Conservation (phyloP, 1,284 basidiomycete genomes). For the Wallemia mellicola region DNA sequence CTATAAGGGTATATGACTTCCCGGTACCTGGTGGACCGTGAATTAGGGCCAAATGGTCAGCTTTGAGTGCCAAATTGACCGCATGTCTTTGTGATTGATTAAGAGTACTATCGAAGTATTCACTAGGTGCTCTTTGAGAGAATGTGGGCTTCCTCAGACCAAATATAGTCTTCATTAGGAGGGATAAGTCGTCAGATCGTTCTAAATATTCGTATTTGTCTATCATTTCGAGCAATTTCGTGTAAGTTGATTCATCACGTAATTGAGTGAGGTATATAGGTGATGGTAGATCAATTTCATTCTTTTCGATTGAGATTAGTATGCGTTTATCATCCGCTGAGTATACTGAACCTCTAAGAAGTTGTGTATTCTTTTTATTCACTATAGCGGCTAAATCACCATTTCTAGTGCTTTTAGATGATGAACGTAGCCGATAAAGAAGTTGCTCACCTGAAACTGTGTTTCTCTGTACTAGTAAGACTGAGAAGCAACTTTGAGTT, state of each 20-base stretch:
- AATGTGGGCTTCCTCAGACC: slow-evolving; percentile 15
- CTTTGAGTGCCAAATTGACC: slow-evolving; percentile 36
- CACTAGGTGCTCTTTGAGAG: slow-evolving; percentile 18
- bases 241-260: background rate
- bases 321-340: background rate
- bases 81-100: slow-evolving; percentile 63
- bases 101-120: slow-evolving; percentile 41
- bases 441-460: slow-evolving; percentile 41
- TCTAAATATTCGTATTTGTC: slow-evolving; percentile 12
- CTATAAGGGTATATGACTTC: slow-evolving; percentile 22
- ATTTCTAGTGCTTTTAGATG: slow-evolving; percentile 24
- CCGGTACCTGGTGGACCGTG: slow-evolving; percentile 59
- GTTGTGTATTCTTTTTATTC: slow-evolving; percentile 15
- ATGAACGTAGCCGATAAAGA: slow-evolving; percentile 19
- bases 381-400: background rate
- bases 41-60: slow-evolving; percentile 56
- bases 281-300: slow-evolving; percentile 4
- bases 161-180: slow-evolving; percentile 4
- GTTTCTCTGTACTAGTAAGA: slow-evolving; percentile 24
- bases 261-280: background rate
- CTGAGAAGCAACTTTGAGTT: slow-evolving; percentile 41
- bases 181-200: slow-evolving; percentile 4
- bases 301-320: slow-evolving; percentile 3
- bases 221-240: slow-evolving; percentile 12
- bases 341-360: slow-evolving; percentile 29